A percentile compares a stretch with the other conserved stretches of the same genome.
Evolutionary conservation across 2,329 filamentous ascomycete genomes (phyloP).

Genomic region (Colletotrichum falcatum): DNA sequence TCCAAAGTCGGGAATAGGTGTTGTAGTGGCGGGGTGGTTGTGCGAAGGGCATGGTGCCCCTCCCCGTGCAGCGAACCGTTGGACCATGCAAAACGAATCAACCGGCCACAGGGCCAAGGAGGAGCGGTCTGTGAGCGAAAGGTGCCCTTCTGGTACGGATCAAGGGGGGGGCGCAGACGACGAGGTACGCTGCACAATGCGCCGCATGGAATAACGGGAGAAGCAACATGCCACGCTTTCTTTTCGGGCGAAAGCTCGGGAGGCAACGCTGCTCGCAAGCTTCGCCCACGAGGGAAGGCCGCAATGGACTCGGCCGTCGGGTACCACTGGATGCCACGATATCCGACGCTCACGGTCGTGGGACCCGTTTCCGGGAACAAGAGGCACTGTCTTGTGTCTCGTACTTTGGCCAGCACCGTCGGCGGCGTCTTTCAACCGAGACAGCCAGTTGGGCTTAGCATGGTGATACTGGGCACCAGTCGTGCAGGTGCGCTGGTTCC

Average conservation of each 20-base stretch:
- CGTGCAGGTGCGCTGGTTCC: not conserved
- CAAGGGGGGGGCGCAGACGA: not conserved
- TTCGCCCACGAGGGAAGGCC: constrained; percentile 9
- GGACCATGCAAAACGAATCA: constrained; percentile 12
- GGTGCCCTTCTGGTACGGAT: not conserved
- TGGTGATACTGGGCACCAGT: constrained; percentile 1
- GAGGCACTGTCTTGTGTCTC: not conserved
- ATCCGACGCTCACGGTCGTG: constrained; percentile 12
- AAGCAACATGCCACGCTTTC: constrained; percentile 2
- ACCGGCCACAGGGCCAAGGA: not conserved
- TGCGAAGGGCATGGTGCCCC: not conserved
- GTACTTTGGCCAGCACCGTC: not conserved
- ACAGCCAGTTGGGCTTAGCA: not conserved
- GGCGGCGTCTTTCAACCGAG: not conserved
- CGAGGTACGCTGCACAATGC: not conserved
- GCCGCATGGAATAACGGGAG: constrained; percentile 6
- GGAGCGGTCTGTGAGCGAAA: constrained; percentile 7
- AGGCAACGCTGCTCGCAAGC: constrained; percentile 10
- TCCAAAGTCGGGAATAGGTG: not conserved
- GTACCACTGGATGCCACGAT: constrained; percentile 1
- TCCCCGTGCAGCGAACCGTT: not conserved
- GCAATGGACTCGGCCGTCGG: constrained; percentile 10
- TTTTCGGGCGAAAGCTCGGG: not conserved
- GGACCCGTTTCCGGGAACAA: not conserved
- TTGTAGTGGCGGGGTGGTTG: not conserved